phyloP scores from a whole-genome alignment of 1,139 yeast genomes.

The Debaryomyces psychrophilus region DNA sequence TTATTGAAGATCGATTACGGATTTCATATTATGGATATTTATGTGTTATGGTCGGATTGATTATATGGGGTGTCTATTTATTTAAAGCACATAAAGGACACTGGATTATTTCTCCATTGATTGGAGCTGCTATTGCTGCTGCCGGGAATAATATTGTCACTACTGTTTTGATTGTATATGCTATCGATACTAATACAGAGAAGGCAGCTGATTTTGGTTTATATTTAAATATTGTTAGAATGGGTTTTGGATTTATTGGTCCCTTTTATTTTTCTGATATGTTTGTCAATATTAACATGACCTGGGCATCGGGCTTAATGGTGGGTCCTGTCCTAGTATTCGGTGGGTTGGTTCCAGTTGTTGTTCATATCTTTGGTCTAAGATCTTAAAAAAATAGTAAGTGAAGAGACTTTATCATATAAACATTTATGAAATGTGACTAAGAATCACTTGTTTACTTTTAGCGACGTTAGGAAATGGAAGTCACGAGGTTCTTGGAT shows the following conservation, averaged over 20 bases:
- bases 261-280: slow-evolving; percentile 30
- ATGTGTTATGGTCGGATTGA: slow-evolving; percentile 25
- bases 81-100: slow-evolving; percentile 22
- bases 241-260: slow-evolving; percentile 25
- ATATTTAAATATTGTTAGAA: slow-evolving; percentile 20
- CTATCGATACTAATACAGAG: slow-evolving; percentile 20
- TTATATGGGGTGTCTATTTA: slow-evolving; percentile 27
- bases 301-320: slow-evolving; percentile 20
- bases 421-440: no score
- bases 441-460: no score
- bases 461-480: no score
- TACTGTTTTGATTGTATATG: slow-evolving; percentile 25
- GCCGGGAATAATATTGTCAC: slow-evolving; percentile 29
- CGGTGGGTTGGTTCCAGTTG: slow-evolving; percentile 12
- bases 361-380: slow-evolving; percentile 15
- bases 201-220: slow-evolving; percentile 23
- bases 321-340: slow-evolving; percentile 15
- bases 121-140: slow-evolving; percentile 30
- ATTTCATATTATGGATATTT: slow-evolving; percentile 25
- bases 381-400: slow-evolving; percentile 15
- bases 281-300: slow-evolving; percentile 22
- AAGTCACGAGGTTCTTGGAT: no score
- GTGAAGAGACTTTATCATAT: no score
- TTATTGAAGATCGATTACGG: slow-evolving; percentile 26
- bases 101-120: slow-evolving; percentile 28